These are phyloP conservation scores for Paecilomyces variotii DNA, from an alignment of 2,329 filamentous ascomycete genomes.

Conservation along the genomic window DNA sequence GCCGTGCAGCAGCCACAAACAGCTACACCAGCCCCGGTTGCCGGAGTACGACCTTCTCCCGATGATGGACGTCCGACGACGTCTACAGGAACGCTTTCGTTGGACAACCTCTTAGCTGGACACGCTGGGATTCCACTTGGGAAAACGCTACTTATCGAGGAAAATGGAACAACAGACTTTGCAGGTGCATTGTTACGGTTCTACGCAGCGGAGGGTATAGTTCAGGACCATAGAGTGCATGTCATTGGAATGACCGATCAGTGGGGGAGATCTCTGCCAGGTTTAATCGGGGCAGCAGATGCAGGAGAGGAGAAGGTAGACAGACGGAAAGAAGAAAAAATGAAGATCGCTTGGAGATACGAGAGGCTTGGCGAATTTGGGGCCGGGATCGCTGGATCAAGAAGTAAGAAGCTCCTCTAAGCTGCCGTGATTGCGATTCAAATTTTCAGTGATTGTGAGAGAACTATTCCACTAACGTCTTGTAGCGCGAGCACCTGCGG, in stretches of 20 bases:
- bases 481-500: conserved; percentile 19
- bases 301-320: conserved; percentile 35
- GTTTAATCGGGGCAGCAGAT: conserved; percentile 49
- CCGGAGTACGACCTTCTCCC: conserved; percentile 72
- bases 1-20: conserved; percentile 17
- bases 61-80: conserved; percentile 80
- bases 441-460: background rate
- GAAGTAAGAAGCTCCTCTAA: conserved; percentile 46
- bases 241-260: conserved; percentile 69
- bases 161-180: conserved; percentile 91
- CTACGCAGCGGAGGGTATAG: conserved; percentile 85
- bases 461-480: conserved; percentile 8
- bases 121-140: conserved; percentile 80
- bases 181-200: conserved; percentile 75
- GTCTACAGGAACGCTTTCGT: conserved; percentile 79
- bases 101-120: conserved; percentile 78
- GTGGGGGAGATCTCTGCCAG: conserved; percentile 80
- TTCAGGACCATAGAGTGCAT: conserved; percentile 84
- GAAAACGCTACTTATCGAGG: conserved; percentile 70
- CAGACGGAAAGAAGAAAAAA: conserved; percentile 56
- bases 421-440: conserved; percentile 12
- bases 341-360: conserved; percentile 99
- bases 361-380: conserved; percentile 70
- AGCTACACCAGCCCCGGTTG: conserved; percentile 22
- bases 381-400: conserved; percentile 43